These are phyloP conservation scores for Fusarium brachygibbosum DNA, from an alignment of 2,329 filamentous ascomycete species.

Conservation along the genomic window DNA sequence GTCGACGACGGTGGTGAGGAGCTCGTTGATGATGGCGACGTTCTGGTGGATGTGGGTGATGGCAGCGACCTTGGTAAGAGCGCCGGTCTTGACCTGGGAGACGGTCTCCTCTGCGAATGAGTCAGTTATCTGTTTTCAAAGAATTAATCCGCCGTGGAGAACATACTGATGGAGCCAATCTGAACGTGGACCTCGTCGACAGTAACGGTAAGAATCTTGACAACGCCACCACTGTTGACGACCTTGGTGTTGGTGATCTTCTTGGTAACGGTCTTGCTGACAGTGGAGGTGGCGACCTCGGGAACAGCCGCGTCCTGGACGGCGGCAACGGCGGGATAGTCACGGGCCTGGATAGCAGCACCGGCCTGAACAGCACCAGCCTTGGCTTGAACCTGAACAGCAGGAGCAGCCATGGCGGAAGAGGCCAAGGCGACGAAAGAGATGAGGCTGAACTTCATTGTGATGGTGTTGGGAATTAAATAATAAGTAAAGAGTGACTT, in stretches of 20 bases:
- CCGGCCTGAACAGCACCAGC: not conserved
- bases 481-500: slow-evolving; percentile 28
- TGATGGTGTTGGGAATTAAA: not conserved
- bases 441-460: slow-evolving; percentile 33
- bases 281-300: slow-evolving; percentile 58
- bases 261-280: slow-evolving; percentile 31
- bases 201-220: slow-evolving; percentile 26
- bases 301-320: slow-evolving; percentile 49
- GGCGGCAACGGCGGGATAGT: not conserved
- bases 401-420: slow-evolving; percentile 20
- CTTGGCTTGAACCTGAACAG: slow-evolving; percentile 2
- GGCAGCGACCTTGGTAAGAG: slow-evolving; percentile 23
- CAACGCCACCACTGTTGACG: slow-evolving; percentile 23
- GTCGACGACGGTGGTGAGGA: slow-evolving; percentile 21
- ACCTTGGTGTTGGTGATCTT: slow-evolving; percentile 25
- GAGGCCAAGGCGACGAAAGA: slow-evolving; percentile 23
- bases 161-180: slow-evolving; percentile 22
- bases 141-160: accelerated
- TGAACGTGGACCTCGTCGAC: slow-evolving; percentile 25
- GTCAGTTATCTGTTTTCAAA: not conserved
- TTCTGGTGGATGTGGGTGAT: slow-evolving; percentile 11
- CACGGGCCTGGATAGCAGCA: not conserved
- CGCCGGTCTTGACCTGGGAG: slow-evolving; percentile 17
- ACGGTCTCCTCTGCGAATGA: slow-evolving; percentile 6
- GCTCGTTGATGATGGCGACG: slow-evolving; percentile 16